phyloP scores from a whole-genome alignment of 495 filamentous ascomycete species.

The Hypoxylon cercidicola region DNA sequence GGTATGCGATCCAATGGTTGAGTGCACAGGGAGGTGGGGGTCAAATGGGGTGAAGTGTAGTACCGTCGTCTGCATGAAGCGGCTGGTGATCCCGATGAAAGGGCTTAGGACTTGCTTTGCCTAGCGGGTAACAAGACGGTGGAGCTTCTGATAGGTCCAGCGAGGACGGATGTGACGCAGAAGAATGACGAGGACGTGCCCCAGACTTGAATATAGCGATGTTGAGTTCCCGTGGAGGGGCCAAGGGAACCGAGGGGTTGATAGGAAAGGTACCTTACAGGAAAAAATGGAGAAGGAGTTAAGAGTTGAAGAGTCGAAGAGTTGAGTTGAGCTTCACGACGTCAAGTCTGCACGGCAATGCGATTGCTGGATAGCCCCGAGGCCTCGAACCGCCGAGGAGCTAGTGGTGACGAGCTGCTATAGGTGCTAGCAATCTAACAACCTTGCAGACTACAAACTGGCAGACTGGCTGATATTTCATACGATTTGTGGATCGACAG shows the following conservation, averaged over 20 bases:
- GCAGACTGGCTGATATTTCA: conserved; percentile 16
- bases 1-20: conserved; percentile 23
- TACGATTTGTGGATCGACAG: conserved; percentile 18
- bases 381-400: conserved; percentile 30
- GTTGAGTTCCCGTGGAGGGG: conserved; percentile 33
- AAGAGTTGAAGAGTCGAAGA: conserved; percentile 14
- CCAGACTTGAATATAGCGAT: conserved; percentile 42
- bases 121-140: conserved; percentile 19
- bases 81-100: conserved; percentile 36
- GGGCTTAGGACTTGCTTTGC: conserved; percentile 18
- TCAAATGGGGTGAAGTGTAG: conserved; percentile 30
- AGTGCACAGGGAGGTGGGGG: conserved; percentile 30
- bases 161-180: conserved; percentile 31
- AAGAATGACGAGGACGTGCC: conserved; percentile 35
- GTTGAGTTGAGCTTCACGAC: too few species aligned
- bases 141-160: conserved; percentile 26
- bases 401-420: conserved; percentile 28
- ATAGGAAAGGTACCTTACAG: conserved; percentile 40
- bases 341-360: conserved; percentile 24
- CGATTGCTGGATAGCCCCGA: conserved; percentile 15
- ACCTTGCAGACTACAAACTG: too few species aligned
- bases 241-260: neutral
- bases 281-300: conserved; percentile 33
- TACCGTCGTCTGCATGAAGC: conserved; percentile 35
- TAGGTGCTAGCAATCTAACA: conserved; percentile 24